phyloP scores from a whole-genome alignment of 208 protist species.

The Acanthamoeba healyi region DNA sequence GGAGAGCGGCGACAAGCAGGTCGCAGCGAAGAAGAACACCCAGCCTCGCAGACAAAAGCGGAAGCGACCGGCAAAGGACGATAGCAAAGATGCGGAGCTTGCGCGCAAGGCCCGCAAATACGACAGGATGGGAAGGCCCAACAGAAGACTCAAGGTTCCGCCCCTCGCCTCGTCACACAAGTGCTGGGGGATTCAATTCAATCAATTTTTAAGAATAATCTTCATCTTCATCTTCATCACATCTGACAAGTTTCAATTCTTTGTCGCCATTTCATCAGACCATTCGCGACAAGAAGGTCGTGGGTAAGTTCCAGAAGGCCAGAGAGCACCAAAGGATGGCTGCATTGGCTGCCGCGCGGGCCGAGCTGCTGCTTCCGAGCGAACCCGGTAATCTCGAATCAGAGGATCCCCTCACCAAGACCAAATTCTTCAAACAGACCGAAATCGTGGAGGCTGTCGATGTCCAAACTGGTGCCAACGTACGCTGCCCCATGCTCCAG shows the following conservation, averaged over 20 bases:
- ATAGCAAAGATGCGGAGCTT: not conserved
- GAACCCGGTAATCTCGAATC: conserved; percentile 86
- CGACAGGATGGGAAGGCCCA: not conserved
- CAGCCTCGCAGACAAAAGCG: not conserved
- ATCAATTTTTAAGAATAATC: not conserved
- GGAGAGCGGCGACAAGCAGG: not conserved
- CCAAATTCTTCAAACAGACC: conserved; percentile 95
- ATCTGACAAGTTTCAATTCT: not conserved
- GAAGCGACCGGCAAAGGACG: not conserved
- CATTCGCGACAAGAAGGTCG: conserved; percentile 73
- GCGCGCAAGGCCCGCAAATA: conserved; percentile 39
- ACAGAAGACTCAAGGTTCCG: not conserved
- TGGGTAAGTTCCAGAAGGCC: conserved; percentile 35
- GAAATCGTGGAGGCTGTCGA: conserved; percentile 94
- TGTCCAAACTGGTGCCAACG: conserved; percentile 94
- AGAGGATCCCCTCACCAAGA: conserved; percentile 88
- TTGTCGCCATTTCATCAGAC: not conserved
- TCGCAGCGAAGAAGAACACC: not conserved
- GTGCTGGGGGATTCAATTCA: not conserved
- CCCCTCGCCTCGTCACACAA: too few relatives aligned
- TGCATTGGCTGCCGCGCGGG: conserved; percentile 54
- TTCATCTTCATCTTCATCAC: not conserved
- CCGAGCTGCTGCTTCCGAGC: conserved; percentile 83
- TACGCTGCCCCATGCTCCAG: conserved; percentile 30
- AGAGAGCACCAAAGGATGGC: conserved; percentile 76